Evolutionary conservation across 192 early-diverging fungal genomes (phyloP).

Genomic region (Rhizophagus prolifer): DNA sequence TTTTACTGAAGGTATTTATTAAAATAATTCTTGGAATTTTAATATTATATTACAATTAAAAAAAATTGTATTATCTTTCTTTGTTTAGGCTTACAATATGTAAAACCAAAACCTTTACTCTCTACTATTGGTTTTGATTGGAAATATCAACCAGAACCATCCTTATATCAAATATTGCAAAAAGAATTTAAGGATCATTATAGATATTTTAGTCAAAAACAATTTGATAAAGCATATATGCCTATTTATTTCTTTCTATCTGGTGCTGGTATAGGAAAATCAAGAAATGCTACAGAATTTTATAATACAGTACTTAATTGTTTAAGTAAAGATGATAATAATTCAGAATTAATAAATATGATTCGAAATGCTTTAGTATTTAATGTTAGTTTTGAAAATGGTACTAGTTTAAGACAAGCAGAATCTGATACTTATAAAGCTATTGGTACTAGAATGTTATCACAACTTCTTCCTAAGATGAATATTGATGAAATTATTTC

Average conservation of each 20-base stretch:
- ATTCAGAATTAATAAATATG: constrained; percentile 24
- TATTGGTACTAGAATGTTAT: constrained; percentile 36
- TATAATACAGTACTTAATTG: constrained; percentile 29
- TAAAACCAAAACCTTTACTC: constrained; percentile 25
- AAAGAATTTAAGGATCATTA: constrained; percentile 18
- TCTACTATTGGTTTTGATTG: constrained; percentile 16
- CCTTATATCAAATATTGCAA: background rate
- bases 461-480: constrained; percentile 32
- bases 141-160: constrained; percentile 24
- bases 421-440: constrained; percentile 24
- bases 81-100: constrained; percentile 24
- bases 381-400: constrained; percentile 24
- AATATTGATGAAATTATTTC: constrained; percentile 24
- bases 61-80: background rate
- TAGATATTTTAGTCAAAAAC: background rate
- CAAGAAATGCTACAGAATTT: constrained; percentile 34
- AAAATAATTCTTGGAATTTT: too few relatives aligned
- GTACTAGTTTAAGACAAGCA: constrained; percentile 10
- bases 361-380: too few relatives aligned
- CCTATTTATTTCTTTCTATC: constrained; percentile 31
- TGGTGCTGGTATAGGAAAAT: constrained; percentile 34
- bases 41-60: too few relatives aligned
- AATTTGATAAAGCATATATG: constrained; percentile 5
- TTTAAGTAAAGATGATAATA: background rate
- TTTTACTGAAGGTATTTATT: too few relatives aligned